A percentile compares a stretch with the other conserved stretches of the same genome.
Evolutionary conservation across 2,329 filamentous ascomycete genomes (phyloP).

Genomic region (Tympanopsis confertula): DNA sequence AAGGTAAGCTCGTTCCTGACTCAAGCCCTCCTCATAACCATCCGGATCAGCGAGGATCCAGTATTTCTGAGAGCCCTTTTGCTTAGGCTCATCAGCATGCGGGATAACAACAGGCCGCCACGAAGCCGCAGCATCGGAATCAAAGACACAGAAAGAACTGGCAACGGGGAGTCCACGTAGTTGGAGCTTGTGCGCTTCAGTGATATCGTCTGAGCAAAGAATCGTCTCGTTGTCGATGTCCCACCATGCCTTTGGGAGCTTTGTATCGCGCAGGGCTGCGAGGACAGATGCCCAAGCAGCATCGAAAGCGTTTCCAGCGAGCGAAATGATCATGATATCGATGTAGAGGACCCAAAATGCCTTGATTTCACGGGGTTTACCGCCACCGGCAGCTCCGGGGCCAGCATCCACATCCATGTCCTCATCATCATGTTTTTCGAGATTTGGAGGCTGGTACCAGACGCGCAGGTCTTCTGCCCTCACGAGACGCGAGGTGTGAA

Average conservation of each 20-base stretch:
- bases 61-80: slow-evolving; percentile 31
- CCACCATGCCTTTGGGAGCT: slow-evolving; percentile 69
- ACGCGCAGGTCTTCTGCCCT: slow-evolving; percentile 61
- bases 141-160: slow-evolving; percentile 69
- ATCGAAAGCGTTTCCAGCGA: slow-evolving; percentile 86
- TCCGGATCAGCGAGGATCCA: slow-evolving; percentile 87
- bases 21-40: slow-evolving; percentile 75
- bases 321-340: slow-evolving; percentile 84
- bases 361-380: slow-evolving; percentile 41
- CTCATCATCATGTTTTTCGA: slow-evolving; percentile 30
- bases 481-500: slow-evolving; percentile 62
- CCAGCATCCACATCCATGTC: slow-evolving; percentile 12
- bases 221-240: slow-evolving; percentile 71
- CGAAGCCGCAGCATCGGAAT: slow-evolving; percentile 32
- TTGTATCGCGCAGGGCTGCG: slow-evolving; percentile 68
- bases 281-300: slow-evolving; percentile 77
- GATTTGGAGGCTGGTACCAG: slow-evolving; percentile 44
- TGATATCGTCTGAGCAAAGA: slow-evolving; percentile 55
- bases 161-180: slow-evolving; percentile 62
- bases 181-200: slow-evolving; percentile 40
- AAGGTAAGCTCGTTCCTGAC: slow-evolving; percentile 70
- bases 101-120: slow-evolving; percentile 23
- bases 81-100: slow-evolving; percentile 32
- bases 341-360: slow-evolving; percentile 95
- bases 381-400: slow-evolving; percentile 3